Evolutionary conservation across 371 early-diverging fungal species (phyloP).

Genomic region (Mortierella sp.): DNA sequence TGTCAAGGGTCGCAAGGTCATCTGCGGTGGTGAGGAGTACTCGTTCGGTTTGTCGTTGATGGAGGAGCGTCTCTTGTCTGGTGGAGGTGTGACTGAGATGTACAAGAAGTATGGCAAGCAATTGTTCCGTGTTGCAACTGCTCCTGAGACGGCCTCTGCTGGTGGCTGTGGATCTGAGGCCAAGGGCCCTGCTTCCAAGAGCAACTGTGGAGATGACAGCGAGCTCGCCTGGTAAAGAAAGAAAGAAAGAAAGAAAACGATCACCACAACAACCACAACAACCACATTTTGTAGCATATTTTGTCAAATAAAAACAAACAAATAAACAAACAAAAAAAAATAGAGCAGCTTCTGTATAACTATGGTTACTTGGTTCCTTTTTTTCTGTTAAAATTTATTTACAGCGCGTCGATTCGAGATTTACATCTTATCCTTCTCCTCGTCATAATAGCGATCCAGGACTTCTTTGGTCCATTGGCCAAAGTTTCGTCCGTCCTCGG

Average conservation of each 20-base stretch:
- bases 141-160: constrained; percentile 30
- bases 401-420: background rate
- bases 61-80: constrained; percentile 80
- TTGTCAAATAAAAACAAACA: background rate
- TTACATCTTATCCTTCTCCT: constrained; percentile 19
- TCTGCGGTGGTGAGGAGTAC: constrained; percentile 60
- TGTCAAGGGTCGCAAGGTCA: constrained; percentile 68
- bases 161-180: constrained; percentile 35
- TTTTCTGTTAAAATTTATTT: background rate
- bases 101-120: constrained; percentile 76
- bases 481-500: constrained; percentile 63
- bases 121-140: constrained; percentile 76
- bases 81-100: constrained; percentile 82
- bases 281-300: background rate
- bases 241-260: background rate
- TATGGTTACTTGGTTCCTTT: too few relatives aligned
- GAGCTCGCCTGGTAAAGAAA: constrained; percentile 47
- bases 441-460: constrained; percentile 51
- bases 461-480: constrained; percentile 67
- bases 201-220: constrained; percentile 45
- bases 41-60: constrained; percentile 68
- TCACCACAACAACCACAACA: too few relatives aligned
- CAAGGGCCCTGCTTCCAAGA: constrained; percentile 21
- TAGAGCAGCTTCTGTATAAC: too few relatives aligned
- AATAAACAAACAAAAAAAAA: constrained; percentile 1